Conservation (phyloP, 2,329 filamentous ascomycete genomes). For the Phialocephala subalpina region DNA sequence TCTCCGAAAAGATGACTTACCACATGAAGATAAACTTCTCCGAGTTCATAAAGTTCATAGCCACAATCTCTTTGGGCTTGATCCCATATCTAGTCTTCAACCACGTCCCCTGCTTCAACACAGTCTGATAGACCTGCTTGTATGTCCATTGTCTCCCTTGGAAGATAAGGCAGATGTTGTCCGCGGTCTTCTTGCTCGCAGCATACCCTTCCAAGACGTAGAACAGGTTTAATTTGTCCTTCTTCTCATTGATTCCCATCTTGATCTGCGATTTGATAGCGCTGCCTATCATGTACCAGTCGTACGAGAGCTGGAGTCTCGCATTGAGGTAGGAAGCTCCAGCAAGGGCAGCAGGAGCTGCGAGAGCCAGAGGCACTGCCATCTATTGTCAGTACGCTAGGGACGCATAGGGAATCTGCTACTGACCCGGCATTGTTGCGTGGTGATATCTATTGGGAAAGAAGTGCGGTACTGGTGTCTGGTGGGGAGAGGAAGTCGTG, state of each 20-base stretch:
- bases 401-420: not conserved
- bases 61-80: constrained; percentile 77
- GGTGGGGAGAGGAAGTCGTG: not conserved
- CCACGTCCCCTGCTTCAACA: constrained; percentile 79
- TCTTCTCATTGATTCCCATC: constrained; percentile 56
- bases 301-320: constrained; percentile 70
- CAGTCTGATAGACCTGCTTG: constrained; percentile 74
- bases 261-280: constrained; percentile 55
- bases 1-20: too few species aligned
- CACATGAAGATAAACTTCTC: constrained; percentile 7
- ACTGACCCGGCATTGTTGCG: constrained; percentile 37
- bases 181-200: constrained; percentile 58
- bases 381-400: constrained; percentile 12
- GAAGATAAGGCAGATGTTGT: constrained; percentile 69
- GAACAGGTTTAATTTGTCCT: constrained; percentile 74
- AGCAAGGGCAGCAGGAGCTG: constrained; percentile 69
- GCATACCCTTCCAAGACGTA: constrained; percentile 78
- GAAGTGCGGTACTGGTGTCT: not conserved
- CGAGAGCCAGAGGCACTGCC: constrained; percentile 60
- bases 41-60: constrained; percentile 69
- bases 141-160: constrained; percentile 76
- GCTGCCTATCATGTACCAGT: constrained; percentile 66
- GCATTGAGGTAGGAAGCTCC: constrained; percentile 83
- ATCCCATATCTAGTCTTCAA: constrained; percentile 70
- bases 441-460: not conserved